These are phyloP conservation scores for Hypoxylon sp. DNA, from an alignment of 2,329 filamentous ascomycete species.

Conservation along the genomic window DNA sequence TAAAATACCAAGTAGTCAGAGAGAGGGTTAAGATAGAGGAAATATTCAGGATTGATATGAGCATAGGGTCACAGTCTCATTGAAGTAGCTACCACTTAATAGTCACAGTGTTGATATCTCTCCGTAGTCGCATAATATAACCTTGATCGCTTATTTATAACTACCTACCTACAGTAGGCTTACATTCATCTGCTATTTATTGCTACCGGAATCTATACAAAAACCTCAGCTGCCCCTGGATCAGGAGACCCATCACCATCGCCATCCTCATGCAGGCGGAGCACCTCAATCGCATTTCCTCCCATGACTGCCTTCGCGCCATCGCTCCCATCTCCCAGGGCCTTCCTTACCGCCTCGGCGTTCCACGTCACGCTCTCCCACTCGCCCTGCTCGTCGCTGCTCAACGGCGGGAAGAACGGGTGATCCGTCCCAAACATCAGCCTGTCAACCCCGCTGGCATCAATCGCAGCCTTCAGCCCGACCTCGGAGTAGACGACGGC, in stretches of 20 bases:
- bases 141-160: no score
- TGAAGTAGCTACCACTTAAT: no score
- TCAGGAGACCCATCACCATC: not conserved
- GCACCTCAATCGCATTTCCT: slow-evolving; percentile 49
- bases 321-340: slow-evolving; percentile 48
- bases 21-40: no score
- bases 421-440: slow-evolving; percentile 87
- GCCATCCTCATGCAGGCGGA: slow-evolving; percentile 47
- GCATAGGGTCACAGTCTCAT: no score
- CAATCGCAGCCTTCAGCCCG: slow-evolving; percentile 77
- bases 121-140: no score
- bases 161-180: not conserved
- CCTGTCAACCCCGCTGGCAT: slow-evolving; percentile 75
- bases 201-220: not conserved
- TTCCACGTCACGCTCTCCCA: slow-evolving; percentile 78
- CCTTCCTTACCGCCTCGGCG: slow-evolving; percentile 53
- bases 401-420: slow-evolving; percentile 85
- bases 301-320: slow-evolving; percentile 50
- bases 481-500: slow-evolving; percentile 86
- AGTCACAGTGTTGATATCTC: no score
- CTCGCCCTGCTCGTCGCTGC: slow-evolving; percentile 69
- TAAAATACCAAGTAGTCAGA: no score
- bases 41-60: no score
- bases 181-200: not conserved
- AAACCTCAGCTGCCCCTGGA: not conserved